Evolutionary conservation across 2,329 filamentous ascomycete species (phyloP).

Genomic region (Fusarium clavum): DNA sequence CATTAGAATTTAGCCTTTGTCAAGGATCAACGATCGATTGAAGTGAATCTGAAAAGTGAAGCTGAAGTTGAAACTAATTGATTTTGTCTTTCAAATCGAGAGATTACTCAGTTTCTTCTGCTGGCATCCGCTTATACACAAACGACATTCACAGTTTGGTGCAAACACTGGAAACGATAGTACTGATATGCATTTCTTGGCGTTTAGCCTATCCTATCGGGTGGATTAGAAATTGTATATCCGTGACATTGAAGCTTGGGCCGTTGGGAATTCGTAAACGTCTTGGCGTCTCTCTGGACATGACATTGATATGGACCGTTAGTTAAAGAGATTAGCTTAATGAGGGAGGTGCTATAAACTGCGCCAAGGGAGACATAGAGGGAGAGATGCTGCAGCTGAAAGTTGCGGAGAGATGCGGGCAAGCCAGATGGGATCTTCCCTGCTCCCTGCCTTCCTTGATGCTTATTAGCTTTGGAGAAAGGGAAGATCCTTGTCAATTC

Average conservation of each 20-base stretch:
- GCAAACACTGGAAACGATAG: background rate
- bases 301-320: background rate
- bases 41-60: background rate
- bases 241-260: constrained; percentile 5
- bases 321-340: background rate
- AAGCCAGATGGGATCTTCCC: constrained; percentile 22
- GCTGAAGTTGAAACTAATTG: background rate
- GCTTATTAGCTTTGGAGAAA: constrained; percentile 33
- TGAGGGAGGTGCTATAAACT: constrained; percentile 15
- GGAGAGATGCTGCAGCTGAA: background rate
- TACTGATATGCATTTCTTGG: background rate
- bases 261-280: constrained; percentile 3
- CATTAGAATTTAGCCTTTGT: constrained; percentile 11
- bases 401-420: background rate
- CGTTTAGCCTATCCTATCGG: constrained; percentile 3
- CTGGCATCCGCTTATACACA: background rate
- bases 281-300: constrained; percentile 9
- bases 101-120: background rate
- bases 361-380: constrained; percentile 12
- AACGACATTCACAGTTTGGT: background rate
- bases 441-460: constrained; percentile 25
- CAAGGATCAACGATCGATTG: constrained; percentile 7
- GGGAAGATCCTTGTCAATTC: constrained; percentile 8
- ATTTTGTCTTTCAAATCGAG: background rate
- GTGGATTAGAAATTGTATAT: constrained; percentile 4